A percentile compares a stretch with the other conserved stretches of the same genome.
phyloP scores from a whole-genome alignment of 2,329 filamentous ascomycete species.

The Colletotrichum sp. region DNA sequence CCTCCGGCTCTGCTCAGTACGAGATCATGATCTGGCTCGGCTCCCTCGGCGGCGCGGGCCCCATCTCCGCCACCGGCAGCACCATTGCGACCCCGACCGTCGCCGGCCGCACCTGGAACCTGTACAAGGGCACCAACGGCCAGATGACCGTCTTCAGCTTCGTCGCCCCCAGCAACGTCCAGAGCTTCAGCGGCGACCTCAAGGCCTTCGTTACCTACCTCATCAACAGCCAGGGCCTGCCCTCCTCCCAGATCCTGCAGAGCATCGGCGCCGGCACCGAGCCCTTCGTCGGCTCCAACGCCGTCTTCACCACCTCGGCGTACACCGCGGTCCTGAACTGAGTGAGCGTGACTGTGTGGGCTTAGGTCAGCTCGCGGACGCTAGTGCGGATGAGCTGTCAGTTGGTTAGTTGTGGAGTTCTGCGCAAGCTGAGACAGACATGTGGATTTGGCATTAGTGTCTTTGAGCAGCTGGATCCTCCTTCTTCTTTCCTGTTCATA shows the following conservation, averaged over 20 bases:
- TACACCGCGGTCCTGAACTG: conserved; percentile 7
- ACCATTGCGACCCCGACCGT: conserved; percentile 59
- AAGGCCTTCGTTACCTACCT: conserved; percentile 64
- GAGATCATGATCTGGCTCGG: conserved; percentile 73
- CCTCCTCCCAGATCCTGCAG: conserved; percentile 34
- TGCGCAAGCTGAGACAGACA: not conserved
- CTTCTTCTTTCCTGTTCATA: not conserved
- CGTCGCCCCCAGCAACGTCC: conserved; percentile 44
- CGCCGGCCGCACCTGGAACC: conserved; percentile 58
- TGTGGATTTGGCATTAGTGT: not conserved
- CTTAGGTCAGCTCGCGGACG: not conserved
- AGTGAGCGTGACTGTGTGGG: not conserved
- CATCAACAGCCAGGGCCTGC: conserved; percentile 49
- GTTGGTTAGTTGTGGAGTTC: not conserved
- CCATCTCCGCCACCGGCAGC: conserved; percentile 54
- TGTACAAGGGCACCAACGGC: conserved; percentile 67
- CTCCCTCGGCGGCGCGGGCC: conserved; percentile 61
- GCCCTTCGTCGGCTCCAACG: conserved; percentile 55
- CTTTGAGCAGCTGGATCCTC: not conserved
- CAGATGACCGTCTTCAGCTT: conserved; percentile 66
- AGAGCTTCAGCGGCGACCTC: conserved; percentile 61
- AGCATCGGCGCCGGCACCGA: conserved; percentile 61
- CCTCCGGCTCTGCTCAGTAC: conserved; percentile 51
- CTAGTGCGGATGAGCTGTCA: not conserved
- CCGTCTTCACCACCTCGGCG: conserved; percentile 24